phyloP scores from a whole-genome alignment of 2,329 filamentous ascomycete genomes.

The Xylaria sp. region DNA sequence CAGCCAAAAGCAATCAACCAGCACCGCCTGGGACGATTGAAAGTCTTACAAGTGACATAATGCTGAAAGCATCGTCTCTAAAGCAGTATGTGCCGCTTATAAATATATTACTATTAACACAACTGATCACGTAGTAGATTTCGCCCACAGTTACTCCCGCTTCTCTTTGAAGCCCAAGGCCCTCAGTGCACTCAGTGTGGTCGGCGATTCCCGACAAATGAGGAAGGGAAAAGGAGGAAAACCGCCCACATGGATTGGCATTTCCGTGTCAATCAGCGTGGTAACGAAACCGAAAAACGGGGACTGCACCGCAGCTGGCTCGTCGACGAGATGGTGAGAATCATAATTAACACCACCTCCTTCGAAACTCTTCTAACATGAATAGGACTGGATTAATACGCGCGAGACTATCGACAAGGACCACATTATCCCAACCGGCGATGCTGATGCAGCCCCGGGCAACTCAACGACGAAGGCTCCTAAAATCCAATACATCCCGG shows the following conservation, averaged over 20 bases:
- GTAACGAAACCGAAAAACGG: slow-evolving; percentile 85
- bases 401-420: slow-evolving; percentile 80
- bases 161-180: slow-evolving; percentile 83
- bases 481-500: slow-evolving; percentile 79
- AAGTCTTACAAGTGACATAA: slow-evolving; percentile 60
- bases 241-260: slow-evolving; percentile 98
- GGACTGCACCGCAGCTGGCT: slow-evolving; percentile 96
- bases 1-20: slow-evolving; percentile 46
- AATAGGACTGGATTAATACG: slow-evolving; percentile 88
- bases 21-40: slow-evolving; percentile 49
- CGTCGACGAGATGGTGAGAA: slow-evolving; percentile 81
- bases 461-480: slow-evolving; percentile 58
- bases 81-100: slow-evolving; percentile 69
- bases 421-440: slow-evolving; percentile 52
- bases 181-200: slow-evolving; percentile 94
- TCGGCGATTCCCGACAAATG: slow-evolving; percentile 81
- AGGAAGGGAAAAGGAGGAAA: slow-evolving; percentile 85
- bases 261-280: slow-evolving; percentile 90
- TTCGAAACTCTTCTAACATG: slow-evolving; percentile 45
- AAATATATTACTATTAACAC: slow-evolving; percentile 22
- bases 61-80: slow-evolving; percentile 74
- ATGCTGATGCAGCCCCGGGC: slow-evolving; percentile 54
- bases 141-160: slow-evolving; percentile 77
- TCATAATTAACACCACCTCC: slow-evolving; percentile 6
- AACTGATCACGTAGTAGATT: slow-evolving; percentile 61